These are phyloP conservation scores for Neospermospora avenae DNA, from an alignment of 2,329 filamentous ascomycete genomes.

Conservation along the genomic window DNA sequence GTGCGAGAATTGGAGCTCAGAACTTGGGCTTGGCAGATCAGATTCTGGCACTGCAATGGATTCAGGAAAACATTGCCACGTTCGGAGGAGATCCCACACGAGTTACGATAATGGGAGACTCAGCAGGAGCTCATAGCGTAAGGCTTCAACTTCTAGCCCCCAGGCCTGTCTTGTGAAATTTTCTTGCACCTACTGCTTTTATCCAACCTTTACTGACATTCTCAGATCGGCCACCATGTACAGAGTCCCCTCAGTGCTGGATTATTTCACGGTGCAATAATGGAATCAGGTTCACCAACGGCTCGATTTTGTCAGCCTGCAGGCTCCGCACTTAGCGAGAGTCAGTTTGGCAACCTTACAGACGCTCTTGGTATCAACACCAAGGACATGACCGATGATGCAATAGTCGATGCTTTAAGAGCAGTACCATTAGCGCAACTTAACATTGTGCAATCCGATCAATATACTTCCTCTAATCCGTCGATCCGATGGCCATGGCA, in stretches of 20 bases:
- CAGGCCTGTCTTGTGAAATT: background rate
- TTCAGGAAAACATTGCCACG: constrained; percentile 43
- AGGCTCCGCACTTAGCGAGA: background rate
- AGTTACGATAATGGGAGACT: constrained; percentile 44
- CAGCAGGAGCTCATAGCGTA: constrained; percentile 24
- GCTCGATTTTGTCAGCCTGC: background rate
- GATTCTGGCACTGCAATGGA: constrained; percentile 47
- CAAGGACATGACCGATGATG: background rate
- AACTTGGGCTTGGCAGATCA: constrained; percentile 48
- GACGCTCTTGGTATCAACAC: background rate
- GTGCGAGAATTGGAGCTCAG: constrained; percentile 29
- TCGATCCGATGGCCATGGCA: background rate
- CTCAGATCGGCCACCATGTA: background rate
- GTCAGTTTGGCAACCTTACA: background rate
- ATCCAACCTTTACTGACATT: background rate
- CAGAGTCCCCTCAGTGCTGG: background rate
- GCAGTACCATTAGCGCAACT: background rate
- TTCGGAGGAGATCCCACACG: constrained; percentile 42
- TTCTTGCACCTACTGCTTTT: background rate
- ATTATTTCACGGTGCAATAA: background rate
- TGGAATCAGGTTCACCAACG: background rate
- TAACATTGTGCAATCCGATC: background rate
- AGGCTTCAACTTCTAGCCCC: background rate
- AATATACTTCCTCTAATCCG: background rate
- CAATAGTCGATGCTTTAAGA: background rate